phyloP scores from a whole-genome alignment of 441 rosid genomes.

The Breynia disticha region DNA sequence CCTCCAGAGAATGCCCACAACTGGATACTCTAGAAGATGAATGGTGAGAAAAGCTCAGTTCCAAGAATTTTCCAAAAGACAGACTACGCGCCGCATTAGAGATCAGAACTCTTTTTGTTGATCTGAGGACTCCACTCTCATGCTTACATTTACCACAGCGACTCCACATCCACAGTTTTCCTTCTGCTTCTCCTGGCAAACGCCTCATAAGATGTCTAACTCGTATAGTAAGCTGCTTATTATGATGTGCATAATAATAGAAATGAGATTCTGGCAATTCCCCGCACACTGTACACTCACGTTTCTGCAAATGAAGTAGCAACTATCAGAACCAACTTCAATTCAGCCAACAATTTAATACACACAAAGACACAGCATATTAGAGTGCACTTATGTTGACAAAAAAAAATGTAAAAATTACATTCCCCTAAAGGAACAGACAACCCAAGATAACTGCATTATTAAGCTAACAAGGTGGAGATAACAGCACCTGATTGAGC shows the following conservation, averaged over 20 bases:
- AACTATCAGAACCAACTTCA: conserved; percentile 18
- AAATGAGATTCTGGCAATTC: conserved; percentile 73
- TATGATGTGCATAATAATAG: conserved; percentile 76
- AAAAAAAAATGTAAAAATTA: neutral
- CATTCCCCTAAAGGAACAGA: neutral
- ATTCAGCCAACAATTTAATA: no score
- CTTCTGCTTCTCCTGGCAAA: conserved; percentile 64
- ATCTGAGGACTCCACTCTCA: conserved; percentile 33
- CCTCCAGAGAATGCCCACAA: conserved; percentile 76
- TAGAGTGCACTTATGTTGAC: no score
- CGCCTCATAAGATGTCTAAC: conserved; percentile 44
- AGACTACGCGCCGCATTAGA: conserved; percentile 68
- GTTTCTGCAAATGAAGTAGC: conserved; percentile 44
- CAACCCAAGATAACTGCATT: no score
- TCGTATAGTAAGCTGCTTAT: conserved; percentile 70
- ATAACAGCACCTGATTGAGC: conserved; percentile 64
- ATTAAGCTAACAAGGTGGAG: neutral
- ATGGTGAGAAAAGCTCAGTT: conserved; percentile 67
- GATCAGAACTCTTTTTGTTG: conserved; percentile 76
- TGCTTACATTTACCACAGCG: conserved; percentile 70
- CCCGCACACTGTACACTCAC: conserved; percentile 48
- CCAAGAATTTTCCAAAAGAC: conserved; percentile 94
- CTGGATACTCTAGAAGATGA: conserved; percentile 36
- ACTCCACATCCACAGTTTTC: conserved; percentile 99
- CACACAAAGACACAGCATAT: no score